Conservation (phyloP, 345 rosid species). For the Gossypium herbaceum region DNA sequence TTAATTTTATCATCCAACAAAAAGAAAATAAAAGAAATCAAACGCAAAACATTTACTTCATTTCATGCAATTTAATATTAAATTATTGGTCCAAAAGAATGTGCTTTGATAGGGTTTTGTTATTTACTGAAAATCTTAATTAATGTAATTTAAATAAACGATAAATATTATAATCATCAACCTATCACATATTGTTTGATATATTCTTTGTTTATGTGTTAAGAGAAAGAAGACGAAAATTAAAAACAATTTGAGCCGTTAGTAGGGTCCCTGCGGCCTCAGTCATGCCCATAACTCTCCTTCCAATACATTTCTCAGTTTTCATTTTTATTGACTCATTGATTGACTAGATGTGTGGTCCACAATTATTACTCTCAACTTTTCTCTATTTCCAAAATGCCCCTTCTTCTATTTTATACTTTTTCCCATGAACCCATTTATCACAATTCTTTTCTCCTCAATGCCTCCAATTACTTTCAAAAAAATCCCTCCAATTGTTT, state of each 20-base stretch:
- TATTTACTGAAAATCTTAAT: too few relatives aligned
- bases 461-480: not conserved
- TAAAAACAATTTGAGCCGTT: not conserved
- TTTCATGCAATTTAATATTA: too few relatives aligned
- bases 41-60: too few relatives aligned
- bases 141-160: too few relatives aligned
- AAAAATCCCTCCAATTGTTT: not conserved
- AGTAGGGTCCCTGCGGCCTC: not conserved
- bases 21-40: too few relatives aligned
- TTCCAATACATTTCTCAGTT: not conserved
- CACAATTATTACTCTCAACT: not conserved
- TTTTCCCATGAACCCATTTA: not conserved
- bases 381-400: not conserved
- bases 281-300: not conserved
- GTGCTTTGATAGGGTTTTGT: too few relatives aligned
- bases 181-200: too few relatives aligned
- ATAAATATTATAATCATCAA: too few relatives aligned
- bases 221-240: not conserved
- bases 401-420: not conserved
- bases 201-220: not conserved
- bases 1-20: too few relatives aligned
- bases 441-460: not conserved
- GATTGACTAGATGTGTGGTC: not conserved
- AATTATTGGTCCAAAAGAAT: too few relatives aligned
- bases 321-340: not conserved